A percentile compares a stretch with the other conserved stretches of the same genome.
Evolutionary conservation across 2,329 filamentous ascomycete genomes (phyloP).

Genomic region (Penicillium corylophilum): DNA sequence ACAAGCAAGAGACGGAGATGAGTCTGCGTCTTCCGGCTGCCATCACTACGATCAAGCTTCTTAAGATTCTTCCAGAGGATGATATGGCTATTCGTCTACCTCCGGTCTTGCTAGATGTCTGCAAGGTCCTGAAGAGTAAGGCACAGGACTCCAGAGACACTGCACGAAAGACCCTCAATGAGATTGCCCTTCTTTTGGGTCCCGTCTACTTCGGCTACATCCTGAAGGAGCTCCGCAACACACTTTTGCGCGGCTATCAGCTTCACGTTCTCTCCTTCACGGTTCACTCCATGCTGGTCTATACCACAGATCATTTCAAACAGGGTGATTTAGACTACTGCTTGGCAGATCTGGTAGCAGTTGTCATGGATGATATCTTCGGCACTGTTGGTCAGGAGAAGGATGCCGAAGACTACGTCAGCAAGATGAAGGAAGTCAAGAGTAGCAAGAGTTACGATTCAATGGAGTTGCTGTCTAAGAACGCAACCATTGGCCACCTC

Average conservation of each 20-base stretch:
- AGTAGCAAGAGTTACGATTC: conserved; percentile 98
- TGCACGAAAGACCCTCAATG: conserved; percentile 80
- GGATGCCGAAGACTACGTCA: conserved; percentile 92
- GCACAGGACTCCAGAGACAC: conserved; percentile 86
- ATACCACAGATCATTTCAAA: conserved; percentile 67
- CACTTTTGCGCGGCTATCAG: conserved; percentile 83
- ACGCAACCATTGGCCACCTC: conserved; percentile 71
- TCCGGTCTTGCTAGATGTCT: conserved; percentile 84
- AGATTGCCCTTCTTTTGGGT: conserved; percentile 78
- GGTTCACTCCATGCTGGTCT: conserved; percentile 83
- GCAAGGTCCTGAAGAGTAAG: conserved; percentile 86
- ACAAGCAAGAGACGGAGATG: conserved; percentile 92
- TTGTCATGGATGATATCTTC: conserved; percentile 98
- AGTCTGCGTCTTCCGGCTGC: conserved; percentile 89
- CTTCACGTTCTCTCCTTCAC: conserved; percentile 94
- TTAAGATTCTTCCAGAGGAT: conserved; percentile 73
- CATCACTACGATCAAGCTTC: conserved; percentile 81
- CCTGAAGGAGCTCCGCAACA: conserved; percentile 82
- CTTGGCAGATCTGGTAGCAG: conserved; percentile 69
- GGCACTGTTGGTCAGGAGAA: conserved; percentile 91
- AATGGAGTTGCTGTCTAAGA: conserved; percentile 87
- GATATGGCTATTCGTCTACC: conserved; percentile 74
- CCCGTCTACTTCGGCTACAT: conserved; percentile 85
- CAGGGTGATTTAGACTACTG: conserved; percentile 90
- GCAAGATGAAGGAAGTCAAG: conserved; percentile 95